Evolutionary conservation across 305 asterid genomes (phyloP).

Genomic region (Fraxinus velutina): DNA sequence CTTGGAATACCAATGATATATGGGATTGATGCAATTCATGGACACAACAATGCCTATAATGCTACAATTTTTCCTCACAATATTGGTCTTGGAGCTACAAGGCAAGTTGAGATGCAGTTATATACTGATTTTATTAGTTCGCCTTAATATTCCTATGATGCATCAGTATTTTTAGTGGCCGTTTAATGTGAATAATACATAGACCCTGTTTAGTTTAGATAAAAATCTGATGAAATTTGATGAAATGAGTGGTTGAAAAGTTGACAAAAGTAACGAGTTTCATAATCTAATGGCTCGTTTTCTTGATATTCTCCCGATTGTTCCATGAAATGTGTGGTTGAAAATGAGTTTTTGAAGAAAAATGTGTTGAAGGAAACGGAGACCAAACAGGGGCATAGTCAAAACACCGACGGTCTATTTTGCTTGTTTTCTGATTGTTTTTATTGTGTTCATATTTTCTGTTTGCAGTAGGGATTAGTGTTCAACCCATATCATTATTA

Average conservation of each 20-base stretch:
- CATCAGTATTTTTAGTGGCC: not conserved
- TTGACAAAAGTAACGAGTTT: not conserved
- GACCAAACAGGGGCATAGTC: not conserved
- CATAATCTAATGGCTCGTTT: not conserved
- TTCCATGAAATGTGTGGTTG: not conserved
- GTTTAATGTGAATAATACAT: not conserved
- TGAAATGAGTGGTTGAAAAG: not conserved
- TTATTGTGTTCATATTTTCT: not conserved
- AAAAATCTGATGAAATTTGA: no score
- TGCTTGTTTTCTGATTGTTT: not conserved
- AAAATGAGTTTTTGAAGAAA: not conserved
- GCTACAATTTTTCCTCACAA: not conserved
- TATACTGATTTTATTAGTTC: not conserved
- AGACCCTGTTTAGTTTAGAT: not conserved
- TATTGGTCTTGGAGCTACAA: not conserved
- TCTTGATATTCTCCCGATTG: not conserved
- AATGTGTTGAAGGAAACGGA: not conserved
- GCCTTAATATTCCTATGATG: not conserved
- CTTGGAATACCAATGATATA: not conserved
- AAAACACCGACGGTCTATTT: not conserved
- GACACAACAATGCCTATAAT: not conserved
- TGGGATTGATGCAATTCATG: conserved; percentile 2
- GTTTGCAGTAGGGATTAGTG: not conserved
- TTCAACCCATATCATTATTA: not conserved
- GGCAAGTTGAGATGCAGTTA: not conserved